Percentiles rank a stretch among this genome's conserved stretches.
Evolutionary conservation across 1,284 basidiomycete species (phyloP).

Genomic region (Puccinia novopanici): DNA sequence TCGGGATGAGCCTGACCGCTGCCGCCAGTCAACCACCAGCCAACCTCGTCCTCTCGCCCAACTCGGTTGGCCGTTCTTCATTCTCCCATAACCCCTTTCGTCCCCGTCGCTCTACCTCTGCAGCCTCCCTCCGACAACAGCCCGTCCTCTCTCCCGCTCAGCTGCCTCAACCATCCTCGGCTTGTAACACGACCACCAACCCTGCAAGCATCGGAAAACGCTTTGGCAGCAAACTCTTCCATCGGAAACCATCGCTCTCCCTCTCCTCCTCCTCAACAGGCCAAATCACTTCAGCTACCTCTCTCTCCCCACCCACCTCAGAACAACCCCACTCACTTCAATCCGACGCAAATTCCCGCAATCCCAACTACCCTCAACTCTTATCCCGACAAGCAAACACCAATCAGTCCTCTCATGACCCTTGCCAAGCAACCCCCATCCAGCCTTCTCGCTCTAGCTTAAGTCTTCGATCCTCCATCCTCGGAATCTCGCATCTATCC

Average conservation of each 20-base stretch:
- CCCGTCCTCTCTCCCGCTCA: background rate
- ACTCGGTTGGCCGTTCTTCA: background rate
- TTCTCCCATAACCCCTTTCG: conserved; percentile 28
- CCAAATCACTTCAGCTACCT: conserved; percentile 2
- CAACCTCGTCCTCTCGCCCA: background rate
- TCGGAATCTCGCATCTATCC: conserved; percentile 15
- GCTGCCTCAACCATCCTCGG: no score
- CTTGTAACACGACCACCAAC: background rate
- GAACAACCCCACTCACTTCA: background rate
- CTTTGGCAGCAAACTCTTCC: conserved; percentile 19
- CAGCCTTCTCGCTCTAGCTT: background rate
- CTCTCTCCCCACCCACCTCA: conserved; percentile 1
- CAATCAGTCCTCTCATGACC: background rate
- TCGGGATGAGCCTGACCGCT: conserved; percentile 4
- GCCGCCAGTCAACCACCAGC: background rate
- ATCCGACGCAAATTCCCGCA: background rate
- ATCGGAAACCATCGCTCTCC: conserved; percentile 8
- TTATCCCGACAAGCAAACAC: background rate
- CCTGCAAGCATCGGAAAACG: background rate
- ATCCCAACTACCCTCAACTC: conserved; percentile 5
- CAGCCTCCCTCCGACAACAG: conserved; percentile 6
- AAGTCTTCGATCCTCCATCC: conserved; percentile 1
- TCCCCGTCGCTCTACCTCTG: conserved; percentile 17
- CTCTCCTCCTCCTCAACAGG: conserved; percentile 4
- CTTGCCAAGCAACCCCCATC: background rate